Conservation (phyloP, 805 yeast species). For the Ogataea polymorpha region DNA sequence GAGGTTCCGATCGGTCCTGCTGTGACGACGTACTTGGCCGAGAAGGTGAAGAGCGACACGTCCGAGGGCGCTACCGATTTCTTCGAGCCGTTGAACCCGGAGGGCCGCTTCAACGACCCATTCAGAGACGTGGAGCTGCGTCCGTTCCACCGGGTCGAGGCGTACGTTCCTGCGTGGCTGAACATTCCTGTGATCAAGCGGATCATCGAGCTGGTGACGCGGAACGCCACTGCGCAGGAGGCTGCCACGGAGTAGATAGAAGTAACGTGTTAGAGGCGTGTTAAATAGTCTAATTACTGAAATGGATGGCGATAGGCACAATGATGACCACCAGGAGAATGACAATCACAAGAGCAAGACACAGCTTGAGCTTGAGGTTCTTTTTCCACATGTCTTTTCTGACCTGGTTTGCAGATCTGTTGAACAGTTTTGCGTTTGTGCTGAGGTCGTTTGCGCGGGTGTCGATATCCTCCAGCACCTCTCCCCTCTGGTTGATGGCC, state of each 20-base stretch:
- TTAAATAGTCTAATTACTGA: constrained; percentile 34
- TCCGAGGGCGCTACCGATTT: constrained; percentile 58
- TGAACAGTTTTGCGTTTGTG: constrained; percentile 88
- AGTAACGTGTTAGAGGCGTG: constrained; percentile 3
- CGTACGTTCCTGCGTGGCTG: constrained; percentile 93
- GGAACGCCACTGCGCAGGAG: constrained; percentile 73
- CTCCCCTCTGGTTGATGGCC: constrained; percentile 94
- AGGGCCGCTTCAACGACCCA: constrained; percentile 80
- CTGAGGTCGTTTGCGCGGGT: constrained; percentile 92
- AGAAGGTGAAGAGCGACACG: constrained; percentile 54
- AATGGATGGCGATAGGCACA: constrained; percentile 92
- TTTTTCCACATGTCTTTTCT: constrained; percentile 99
- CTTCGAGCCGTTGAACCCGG: constrained; percentile 65
- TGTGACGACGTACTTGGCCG: constrained; percentile 78
- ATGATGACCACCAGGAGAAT: constrained; percentile 80
- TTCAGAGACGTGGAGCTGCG: constrained; percentile 70
- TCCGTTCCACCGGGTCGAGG: constrained; percentile 78
- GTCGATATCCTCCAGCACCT: constrained; percentile 85
- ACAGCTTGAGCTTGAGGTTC: constrained; percentile 93
- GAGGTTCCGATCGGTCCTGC: constrained; percentile 87
- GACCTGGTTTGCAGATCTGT: constrained; percentile 94
- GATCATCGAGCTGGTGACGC: constrained; percentile 83
- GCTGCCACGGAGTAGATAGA: constrained; percentile 14
- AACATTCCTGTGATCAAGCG: constrained; percentile 85
- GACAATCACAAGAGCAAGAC: constrained; percentile 76